phyloP scores from a whole-genome alignment of 495 filamentous ascomycete genomes.

The Haplographium delicatum region DNA sequence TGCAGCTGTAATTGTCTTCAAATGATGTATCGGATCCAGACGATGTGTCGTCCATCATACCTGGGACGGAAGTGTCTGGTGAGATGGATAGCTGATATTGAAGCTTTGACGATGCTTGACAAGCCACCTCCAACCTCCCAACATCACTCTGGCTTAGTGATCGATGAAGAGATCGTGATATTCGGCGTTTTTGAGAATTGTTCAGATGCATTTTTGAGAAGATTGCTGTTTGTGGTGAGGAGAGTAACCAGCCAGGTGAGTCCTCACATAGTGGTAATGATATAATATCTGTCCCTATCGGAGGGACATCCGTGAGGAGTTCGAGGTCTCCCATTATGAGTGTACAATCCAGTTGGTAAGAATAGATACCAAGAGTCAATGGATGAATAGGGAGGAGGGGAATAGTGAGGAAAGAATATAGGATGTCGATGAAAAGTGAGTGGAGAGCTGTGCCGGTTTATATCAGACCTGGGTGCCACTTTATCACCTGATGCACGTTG shows the following conservation, averaged over 20 bases:
- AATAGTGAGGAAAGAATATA: too few species aligned
- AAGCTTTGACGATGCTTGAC: constrained; percentile 1
- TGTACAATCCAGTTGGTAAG: too few species aligned
- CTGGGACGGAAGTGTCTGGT: background rate
- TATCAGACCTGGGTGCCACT: too few species aligned
- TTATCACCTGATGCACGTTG: too few species aligned
- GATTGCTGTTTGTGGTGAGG: background rate
- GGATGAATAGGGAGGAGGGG: too few species aligned
- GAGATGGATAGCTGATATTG: background rate
- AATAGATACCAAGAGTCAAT: too few species aligned
- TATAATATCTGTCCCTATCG: too few species aligned
- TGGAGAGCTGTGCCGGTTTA: too few species aligned
- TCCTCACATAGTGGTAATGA: background rate
- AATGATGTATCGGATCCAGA: background rate
- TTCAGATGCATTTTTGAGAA: background rate
- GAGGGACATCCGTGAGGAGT: too few species aligned
- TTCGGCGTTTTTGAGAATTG: background rate
- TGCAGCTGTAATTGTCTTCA: background rate
- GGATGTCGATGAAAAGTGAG: too few species aligned
- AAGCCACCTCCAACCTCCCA: background rate
- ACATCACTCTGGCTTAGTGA: background rate
- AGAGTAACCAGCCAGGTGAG: background rate
- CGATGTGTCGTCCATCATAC: background rate
- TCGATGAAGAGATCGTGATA: background rate
- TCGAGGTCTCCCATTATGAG: too few species aligned